Evolutionary conservation across 352 stramenopile species (phyloP).

Genomic region (Pythium guiyangense): DNA sequence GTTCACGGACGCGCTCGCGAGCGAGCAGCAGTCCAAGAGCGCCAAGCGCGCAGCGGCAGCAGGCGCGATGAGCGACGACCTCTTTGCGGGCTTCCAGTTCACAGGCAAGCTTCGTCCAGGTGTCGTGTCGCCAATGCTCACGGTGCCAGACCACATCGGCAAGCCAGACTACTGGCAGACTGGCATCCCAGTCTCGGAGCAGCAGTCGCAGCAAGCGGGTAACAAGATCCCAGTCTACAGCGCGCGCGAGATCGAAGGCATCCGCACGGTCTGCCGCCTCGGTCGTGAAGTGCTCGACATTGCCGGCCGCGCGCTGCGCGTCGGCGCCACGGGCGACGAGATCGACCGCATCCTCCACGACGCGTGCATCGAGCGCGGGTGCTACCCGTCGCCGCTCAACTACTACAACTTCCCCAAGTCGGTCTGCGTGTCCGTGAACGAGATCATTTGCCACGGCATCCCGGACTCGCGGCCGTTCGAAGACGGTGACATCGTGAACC

Average conservation of each 20-base stretch:
- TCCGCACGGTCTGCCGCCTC: constrained; percentile 85
- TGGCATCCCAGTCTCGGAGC: constrained; percentile 63
- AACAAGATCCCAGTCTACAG: constrained; percentile 92
- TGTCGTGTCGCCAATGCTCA: constrained; percentile 67
- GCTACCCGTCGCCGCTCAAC: constrained; percentile 98
- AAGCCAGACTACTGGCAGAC: constrained; percentile 91
- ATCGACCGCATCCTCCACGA: constrained; percentile 96
- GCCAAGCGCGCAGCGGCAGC: constrained; percentile 24
- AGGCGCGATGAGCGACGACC: constrained; percentile 3
- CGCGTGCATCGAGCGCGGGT: constrained; percentile 86
- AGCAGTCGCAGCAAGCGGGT: constrained; percentile 53
- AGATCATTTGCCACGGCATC: constrained; percentile 97
- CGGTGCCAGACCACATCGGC: constrained; percentile 74
- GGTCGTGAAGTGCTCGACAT: constrained; percentile 96
- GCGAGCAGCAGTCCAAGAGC: constrained; percentile 23
- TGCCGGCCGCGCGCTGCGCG: constrained; percentile 79
- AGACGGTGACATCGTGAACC: constrained; percentile 98
- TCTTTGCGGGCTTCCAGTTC: constrained; percentile 77
- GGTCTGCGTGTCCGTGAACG: constrained; percentile 90
- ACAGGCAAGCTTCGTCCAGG: constrained; percentile 83
- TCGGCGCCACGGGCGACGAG: constrained; percentile 94
- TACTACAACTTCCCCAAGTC: constrained; percentile 98
- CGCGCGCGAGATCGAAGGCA: constrained; percentile 91
- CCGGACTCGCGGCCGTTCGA: constrained; percentile 93
- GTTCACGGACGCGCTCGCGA: constrained; percentile 80